Base-by-base conservation (phyloP, 345 rosid genomes). In the Erysimum cheiranthoides region DNA sequence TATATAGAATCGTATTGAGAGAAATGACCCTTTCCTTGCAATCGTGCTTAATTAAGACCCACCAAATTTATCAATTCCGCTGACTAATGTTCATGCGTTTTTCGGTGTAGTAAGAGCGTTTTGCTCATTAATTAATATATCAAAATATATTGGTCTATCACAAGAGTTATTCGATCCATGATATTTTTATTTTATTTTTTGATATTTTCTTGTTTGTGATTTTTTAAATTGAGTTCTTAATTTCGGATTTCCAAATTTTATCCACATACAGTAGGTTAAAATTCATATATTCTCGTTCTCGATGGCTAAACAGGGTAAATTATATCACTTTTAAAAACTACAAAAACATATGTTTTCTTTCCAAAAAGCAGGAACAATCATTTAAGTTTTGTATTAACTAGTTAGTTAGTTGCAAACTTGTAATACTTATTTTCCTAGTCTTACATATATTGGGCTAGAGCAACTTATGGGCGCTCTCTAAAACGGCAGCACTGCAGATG, bases 21-120 rank as follows among this genome's bases (percentile, higher is more conserved):
- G 10, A 43, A 35, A 57, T 70, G 68, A 27, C 49, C 38, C 49
- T 60, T 59, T 59, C 75, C 5, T 71, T 49, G 59, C 75, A 49
- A 49, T 51, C 59, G 68, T 61, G 67, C 67, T 71, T 61, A 25
- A 61, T 47, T 35, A 49, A 45, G 61, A 72, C 51, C 76, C 68
- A 72, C 76, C 68, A 61, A 21, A 21, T 21, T 46, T 59, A 28
- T 72, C 52, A 50, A 16, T 61, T 39, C 38, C 53, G 53, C 62
- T 73, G 70, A 73, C 70, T 62, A 16, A 39, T 62, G 18, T 51
- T 62, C 27, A 62, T 50, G 53, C 53, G 34, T 62, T 72, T 72
- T 72, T 51, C 40, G 53, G 52, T 62, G 4, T 14, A 28, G 31
- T 30, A 38, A 38, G 43, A 72, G 51, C 32, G 51, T 38, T 72